These are phyloP conservation scores for Colletotrichum liaoningense DNA, from an alignment of 2,329 filamentous ascomycete genomes.

Conservation along the genomic window DNA sequence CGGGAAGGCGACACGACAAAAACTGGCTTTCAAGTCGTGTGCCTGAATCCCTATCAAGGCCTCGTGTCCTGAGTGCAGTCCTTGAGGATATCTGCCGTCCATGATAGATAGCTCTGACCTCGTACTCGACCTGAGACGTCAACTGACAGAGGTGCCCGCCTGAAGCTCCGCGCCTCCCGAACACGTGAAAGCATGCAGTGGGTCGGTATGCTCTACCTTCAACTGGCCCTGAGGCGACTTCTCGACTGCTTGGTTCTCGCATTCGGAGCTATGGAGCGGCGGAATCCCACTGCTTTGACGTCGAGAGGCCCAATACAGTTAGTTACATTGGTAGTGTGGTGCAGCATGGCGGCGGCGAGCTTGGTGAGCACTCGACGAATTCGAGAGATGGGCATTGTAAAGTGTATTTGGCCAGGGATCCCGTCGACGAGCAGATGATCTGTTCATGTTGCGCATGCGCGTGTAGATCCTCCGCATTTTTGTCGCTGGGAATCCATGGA, in stretches of 20 bases:
- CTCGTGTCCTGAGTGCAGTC: background rate
- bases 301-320: constrained; percentile 10
- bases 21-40: background rate
- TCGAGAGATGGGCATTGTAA: background rate
- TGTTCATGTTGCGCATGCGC: constrained; percentile 13
- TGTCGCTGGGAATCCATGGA: constrained; percentile 9
- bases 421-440: background rate
- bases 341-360: background rate
- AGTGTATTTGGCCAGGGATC: background rate
- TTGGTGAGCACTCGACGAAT: background rate
- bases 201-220: too few relatives aligned
- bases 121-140: background rate
- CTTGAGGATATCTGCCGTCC: background rate
- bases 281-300: background rate
- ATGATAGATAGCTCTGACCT: background rate
- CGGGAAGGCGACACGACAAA: background rate
- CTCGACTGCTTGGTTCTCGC: background rate
- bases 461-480: constrained; percentile 22
- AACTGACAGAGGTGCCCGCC: background rate
- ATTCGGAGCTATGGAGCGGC: background rate
- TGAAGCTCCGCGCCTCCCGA: background rate
- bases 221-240: background rate
- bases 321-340: background rate
- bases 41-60: background rate
- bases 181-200: background rate